Percentiles rank a stretch among this genome's conserved stretches.
Evolutionary conservation across 805 yeast genomes (phyloP).

Genomic region (Saccharomycopsis sp.): DNA sequence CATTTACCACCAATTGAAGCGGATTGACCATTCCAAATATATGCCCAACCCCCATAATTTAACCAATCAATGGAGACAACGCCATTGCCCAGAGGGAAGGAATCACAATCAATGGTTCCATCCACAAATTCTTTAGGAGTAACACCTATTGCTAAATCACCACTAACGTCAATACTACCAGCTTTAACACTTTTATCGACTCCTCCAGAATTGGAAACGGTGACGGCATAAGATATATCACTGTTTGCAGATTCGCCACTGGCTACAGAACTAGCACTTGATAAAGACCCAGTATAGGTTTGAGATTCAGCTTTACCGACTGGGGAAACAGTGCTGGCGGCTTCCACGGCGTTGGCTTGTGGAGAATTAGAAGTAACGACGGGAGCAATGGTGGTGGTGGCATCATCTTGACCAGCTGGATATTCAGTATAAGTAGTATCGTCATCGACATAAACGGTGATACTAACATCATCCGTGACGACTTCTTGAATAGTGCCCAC

Average conservation of each 20-base stretch:
- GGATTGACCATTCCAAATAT: conserved; percentile 47
- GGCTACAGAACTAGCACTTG: conserved; percentile 8
- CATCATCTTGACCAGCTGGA: conserved; percentile 2
- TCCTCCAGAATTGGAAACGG: conserved; percentile 19
- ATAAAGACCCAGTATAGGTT: conserved; percentile 5
- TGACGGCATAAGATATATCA: conserved; percentile 21
- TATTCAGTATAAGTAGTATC: conserved; percentile 6
- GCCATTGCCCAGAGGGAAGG: conserved; percentile 75
- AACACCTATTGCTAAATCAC: conserved; percentile 48
- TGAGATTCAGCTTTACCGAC: conserved; percentile 13
- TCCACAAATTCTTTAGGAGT: conserved; percentile 59
- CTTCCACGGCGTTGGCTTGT: conserved; percentile 26
- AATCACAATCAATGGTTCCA: conserved; percentile 54
- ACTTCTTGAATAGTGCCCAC: conserved; percentile 4
- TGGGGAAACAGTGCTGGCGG: conserved; percentile 18
- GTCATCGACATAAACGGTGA: conserved; percentile 14
- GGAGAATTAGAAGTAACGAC: conserved; percentile 21
- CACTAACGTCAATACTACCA: conserved; percentile 28
- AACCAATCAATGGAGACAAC: conserved; percentile 64
- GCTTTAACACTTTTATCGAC: too few relatives aligned
- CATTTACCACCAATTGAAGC: conserved; percentile 62
- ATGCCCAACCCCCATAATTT: conserved; percentile 78
- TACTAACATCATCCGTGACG: conserved; percentile 14
- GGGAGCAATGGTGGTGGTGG: conserved; percentile 3
- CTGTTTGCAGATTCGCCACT: conserved; percentile 9